phyloP scores from a whole-genome alignment of 2,329 filamentous ascomycete genomes.

The Curvularia hawaiiensis region DNA sequence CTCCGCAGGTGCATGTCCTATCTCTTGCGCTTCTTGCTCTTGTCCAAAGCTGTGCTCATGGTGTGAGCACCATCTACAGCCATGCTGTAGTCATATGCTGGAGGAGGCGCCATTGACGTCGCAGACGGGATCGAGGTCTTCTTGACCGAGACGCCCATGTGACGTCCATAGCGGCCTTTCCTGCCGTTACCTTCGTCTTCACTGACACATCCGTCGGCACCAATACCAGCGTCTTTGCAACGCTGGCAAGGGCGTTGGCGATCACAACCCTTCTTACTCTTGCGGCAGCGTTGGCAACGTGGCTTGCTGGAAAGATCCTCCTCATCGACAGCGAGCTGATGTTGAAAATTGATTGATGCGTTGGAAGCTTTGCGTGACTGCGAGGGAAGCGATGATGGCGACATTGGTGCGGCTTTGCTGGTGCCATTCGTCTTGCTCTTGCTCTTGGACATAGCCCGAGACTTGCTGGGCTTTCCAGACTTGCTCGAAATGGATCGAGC shows the following conservation, averaged over 20 bases:
- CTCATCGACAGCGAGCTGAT: slow-evolving; percentile 70
- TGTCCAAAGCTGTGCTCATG: slow-evolving; percentile 51
- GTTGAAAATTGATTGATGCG: slow-evolving; percentile 69
- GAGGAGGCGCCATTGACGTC: slow-evolving; percentile 44
- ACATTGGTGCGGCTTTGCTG: slow-evolving; percentile 53
- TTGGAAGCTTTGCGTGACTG: slow-evolving; percentile 76
- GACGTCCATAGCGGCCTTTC: slow-evolving; percentile 84
- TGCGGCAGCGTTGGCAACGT: slow-evolving; percentile 95
- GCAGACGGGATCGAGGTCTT: slow-evolving; percentile 46
- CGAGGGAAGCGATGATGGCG: slow-evolving; percentile 68
- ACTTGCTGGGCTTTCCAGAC: slow-evolving; percentile 47
- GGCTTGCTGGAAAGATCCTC: slow-evolving; percentile 95
- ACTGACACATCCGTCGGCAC: slow-evolving; percentile 91
- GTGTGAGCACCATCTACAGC: slow-evolving; percentile 24
- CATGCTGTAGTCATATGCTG: slow-evolving; percentile 41
- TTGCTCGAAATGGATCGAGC: slow-evolving; percentile 48
- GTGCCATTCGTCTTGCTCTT: slow-evolving; percentile 53
- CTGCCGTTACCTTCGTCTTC: slow-evolving; percentile 98
- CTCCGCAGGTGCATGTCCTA: slow-evolving; percentile 37
- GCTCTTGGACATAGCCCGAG: slow-evolving; percentile 55
- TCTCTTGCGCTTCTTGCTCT: slow-evolving; percentile 73
- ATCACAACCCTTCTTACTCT: slow-evolving; percentile 99
- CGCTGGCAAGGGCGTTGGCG: slow-evolving; percentile 92
- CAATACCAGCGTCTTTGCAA: slow-evolving; percentile 94
- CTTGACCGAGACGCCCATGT: slow-evolving; percentile 72